A percentile compares a stretch with the other conserved stretches of the same genome.
These are phyloP conservation scores for Helichrysum umbraculigerum DNA, from an alignment of 129 eudicot species.

Conservation along the genomic window DNA sequence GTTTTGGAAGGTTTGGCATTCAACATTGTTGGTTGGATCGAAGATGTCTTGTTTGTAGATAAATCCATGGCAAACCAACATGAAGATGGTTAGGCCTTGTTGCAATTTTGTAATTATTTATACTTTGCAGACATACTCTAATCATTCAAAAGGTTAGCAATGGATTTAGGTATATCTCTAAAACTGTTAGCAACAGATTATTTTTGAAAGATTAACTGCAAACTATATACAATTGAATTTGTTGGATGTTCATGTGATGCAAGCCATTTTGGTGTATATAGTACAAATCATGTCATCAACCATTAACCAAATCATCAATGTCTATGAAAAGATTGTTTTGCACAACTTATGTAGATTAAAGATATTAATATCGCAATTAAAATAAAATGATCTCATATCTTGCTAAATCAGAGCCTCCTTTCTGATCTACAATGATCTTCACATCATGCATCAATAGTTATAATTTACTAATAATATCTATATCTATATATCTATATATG, in stretches of 20 bases:
- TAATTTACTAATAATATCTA: neutral
- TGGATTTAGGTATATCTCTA: neutral
- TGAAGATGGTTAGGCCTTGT: slow-evolving; percentile 21
- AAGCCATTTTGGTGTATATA: neutral
- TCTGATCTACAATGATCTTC: neutral
- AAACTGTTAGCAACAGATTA: neutral
- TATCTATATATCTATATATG: neutral
- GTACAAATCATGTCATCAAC: neutral
- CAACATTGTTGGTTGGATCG: slow-evolving; percentile 79
- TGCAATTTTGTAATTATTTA: neutral
- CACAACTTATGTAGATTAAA: neutral
- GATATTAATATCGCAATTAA: neutral
- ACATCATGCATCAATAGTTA: neutral
- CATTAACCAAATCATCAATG: neutral
- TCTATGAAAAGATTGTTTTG: neutral
- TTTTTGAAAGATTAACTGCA: neutral
- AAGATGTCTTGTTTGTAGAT: slow-evolving; percentile 78
- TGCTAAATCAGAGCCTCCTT: neutral
- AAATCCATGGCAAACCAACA: slow-evolving; percentile 48
- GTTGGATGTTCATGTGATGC: neutral
- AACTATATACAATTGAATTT: neutral
- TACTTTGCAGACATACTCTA: neutral
- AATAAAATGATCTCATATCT: neutral
- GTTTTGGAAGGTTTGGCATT: slow-evolving; percentile 75
- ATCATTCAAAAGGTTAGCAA: neutral